These are phyloP conservation scores for Hsuehochloa calcarea DNA, from an alignment of 176 grass and related monocot species.

Conservation along the genomic window DNA sequence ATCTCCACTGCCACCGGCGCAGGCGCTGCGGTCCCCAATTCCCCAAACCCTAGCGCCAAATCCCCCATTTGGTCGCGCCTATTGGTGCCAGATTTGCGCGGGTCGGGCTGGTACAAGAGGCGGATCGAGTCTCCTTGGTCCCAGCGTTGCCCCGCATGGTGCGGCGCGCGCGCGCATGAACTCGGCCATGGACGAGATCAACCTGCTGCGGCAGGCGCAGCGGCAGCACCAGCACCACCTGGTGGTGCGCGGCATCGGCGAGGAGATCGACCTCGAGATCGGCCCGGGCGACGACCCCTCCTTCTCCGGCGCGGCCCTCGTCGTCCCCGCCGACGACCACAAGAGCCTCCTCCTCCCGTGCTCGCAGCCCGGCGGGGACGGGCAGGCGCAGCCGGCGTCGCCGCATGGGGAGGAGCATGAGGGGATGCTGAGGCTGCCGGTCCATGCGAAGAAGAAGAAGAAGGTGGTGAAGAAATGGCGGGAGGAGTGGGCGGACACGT, in stretches of 20 bases:
- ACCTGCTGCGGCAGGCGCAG: constrained; percentile 77
- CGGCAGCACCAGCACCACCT: constrained; percentile 73
- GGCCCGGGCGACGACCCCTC: constrained; percentile 80
- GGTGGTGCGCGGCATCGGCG: constrained; percentile 76
- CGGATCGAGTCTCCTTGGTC: not conserved
- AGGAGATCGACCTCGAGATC: constrained; percentile 97
- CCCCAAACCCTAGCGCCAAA: constrained; percentile 38
- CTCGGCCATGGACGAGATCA: constrained; percentile 88
- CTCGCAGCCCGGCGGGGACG: constrained; percentile 37
- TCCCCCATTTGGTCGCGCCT: constrained; percentile 7
- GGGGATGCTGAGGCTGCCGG: constrained; percentile 42
- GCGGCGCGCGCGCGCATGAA: constrained; percentile 40
- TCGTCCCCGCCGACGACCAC: constrained; percentile 59
- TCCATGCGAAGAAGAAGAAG: constrained; percentile 90
- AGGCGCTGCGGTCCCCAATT: not conserved
- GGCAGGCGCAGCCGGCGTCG: constrained; percentile 25
- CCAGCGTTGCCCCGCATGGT: not conserved
- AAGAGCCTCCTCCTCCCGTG: constrained; percentile 78
- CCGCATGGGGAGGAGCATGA: constrained; percentile 45
- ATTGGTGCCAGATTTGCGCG: not conserved
- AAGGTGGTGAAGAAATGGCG: constrained; percentile 99
- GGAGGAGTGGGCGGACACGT: constrained; percentile 95
- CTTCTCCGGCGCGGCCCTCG: constrained; percentile 62
- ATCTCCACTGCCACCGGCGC: not conserved
- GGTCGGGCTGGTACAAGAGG: not conserved